Percentiles rank a stretch among this genome's conserved stretches.
These are phyloP conservation scores for Hyparrhenia diplandra DNA, from an alignment of 176 grass and related monocot species.

Conservation along the genomic window DNA sequence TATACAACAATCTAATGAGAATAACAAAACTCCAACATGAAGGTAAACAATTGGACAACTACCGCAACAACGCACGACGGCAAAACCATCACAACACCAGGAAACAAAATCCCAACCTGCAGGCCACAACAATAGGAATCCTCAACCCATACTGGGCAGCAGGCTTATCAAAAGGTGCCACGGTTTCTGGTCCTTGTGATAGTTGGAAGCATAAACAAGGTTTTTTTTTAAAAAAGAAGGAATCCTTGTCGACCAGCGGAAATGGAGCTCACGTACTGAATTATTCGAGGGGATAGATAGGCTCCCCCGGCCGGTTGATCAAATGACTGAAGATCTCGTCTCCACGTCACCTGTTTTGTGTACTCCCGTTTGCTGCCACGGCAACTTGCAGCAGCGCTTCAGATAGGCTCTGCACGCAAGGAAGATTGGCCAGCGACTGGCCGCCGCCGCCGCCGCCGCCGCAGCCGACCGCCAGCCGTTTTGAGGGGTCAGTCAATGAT, in stretches of 20 bases:
- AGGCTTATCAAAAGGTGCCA: not conserved
- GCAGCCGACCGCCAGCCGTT: not conserved
- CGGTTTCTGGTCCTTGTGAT: not conserved
- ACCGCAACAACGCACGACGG: no score
- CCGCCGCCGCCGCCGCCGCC: not conserved
- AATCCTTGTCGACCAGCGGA: slow-evolving; percentile 29
- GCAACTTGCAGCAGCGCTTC: slow-evolving; percentile 24
- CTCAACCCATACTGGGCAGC: not conserved
- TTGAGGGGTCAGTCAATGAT: not conserved
- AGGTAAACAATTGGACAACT: no score
- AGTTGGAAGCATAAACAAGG: not conserved
- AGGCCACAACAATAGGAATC: not conserved
- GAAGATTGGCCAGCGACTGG: not conserved
- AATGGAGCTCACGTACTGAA: slow-evolving; percentile 22
- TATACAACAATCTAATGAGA: no score
- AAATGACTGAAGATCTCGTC: slow-evolving; percentile 44
- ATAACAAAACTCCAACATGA: no score
- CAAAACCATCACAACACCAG: no score
- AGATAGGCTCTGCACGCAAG: not conserved
- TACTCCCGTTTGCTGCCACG: not conserved
- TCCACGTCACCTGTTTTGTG: slow-evolving; percentile 16
- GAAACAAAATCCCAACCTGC: no score
- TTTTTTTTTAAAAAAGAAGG: not conserved
- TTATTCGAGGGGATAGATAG: not conserved
- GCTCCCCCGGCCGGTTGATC: not conserved